phyloP scores from a whole-genome alignment of 2,329 filamentous ascomycete species.

The Colletotrichum orbiculare region DNA sequence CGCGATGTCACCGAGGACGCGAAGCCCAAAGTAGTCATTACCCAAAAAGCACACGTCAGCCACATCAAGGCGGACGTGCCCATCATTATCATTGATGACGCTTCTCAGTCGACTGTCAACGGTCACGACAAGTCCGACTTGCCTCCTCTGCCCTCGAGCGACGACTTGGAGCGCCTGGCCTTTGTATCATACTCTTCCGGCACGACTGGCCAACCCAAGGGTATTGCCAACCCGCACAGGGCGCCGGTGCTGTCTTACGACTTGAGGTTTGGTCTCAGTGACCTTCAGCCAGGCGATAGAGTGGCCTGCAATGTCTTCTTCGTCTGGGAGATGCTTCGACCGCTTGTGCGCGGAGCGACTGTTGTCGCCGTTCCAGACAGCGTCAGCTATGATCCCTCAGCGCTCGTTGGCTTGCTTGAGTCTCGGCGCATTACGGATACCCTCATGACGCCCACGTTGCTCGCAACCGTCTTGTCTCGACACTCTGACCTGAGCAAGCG shows the following conservation, averaged over 20 bases:
- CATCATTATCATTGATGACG: conserved; percentile 72
- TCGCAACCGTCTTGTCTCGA: conserved; percentile 78
- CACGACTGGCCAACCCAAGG: conserved; percentile 83
- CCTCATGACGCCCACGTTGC: conserved; percentile 83
- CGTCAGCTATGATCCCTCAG: conserved; percentile 80
- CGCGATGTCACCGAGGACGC: conserved; percentile 83
- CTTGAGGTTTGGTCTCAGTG: conserved; percentile 75
- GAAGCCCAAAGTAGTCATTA: conserved; percentile 76
- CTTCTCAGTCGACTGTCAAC: conserved; percentile 40
- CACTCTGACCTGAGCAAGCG: conserved; percentile 73
- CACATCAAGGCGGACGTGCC: conserved; percentile 74
- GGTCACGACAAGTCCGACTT: conserved; percentile 40
- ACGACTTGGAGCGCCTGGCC: conserved; percentile 78
- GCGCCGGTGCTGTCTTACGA: conserved; percentile 81
- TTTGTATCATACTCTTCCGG: conserved; percentile 87
- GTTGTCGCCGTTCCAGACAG: conserved; percentile 81
- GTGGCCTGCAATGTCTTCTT: conserved; percentile 93
- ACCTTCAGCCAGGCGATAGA: conserved; percentile 77
- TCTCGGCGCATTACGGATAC: conserved; percentile 79
- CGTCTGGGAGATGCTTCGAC: conserved; percentile 85
- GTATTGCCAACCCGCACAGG: conserved; percentile 82
- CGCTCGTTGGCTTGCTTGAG: conserved; percentile 77
- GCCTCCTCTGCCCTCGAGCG: conserved; percentile 66
- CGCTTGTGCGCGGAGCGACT: conserved; percentile 79
- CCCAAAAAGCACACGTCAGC: conserved; percentile 70